phyloP scores from a whole-genome alignment of 352 stramenopile genomes.

The Thalassiosira mediterranea region DNA sequence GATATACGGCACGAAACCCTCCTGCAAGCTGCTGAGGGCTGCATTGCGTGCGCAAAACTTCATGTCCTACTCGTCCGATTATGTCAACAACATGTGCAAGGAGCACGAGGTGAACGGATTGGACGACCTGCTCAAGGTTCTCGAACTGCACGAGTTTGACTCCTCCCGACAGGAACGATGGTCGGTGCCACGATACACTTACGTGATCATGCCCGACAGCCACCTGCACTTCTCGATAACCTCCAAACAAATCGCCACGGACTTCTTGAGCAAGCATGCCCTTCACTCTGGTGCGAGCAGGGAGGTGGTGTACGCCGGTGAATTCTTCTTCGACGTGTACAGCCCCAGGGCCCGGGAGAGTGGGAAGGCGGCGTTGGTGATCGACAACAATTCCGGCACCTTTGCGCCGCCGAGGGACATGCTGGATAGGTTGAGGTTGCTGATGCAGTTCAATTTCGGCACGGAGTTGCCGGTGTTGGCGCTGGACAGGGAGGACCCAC shows the following conservation, averaged over 20 bases:
- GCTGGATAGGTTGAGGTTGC: conserved; percentile 12
- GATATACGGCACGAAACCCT: conserved; percentile 8
- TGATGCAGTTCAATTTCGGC: conserved; percentile 29
- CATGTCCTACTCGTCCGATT: conserved; percentile 22
- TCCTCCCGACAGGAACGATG: background rate
- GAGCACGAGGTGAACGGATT: background rate
- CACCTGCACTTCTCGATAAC: conserved; percentile 26
- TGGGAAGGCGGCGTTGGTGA: conserved; percentile 10
- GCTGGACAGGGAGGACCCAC: conserved; percentile 24
- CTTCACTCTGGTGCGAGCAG: conserved; percentile 6
- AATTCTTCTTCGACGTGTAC: conserved; percentile 32
- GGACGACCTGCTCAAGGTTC: background rate
- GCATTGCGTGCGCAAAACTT: conserved; percentile 11
- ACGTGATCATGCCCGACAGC: conserved; percentile 21
- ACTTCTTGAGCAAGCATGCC: conserved; percentile 30
- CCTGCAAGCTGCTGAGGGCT: background rate
- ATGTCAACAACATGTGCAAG: background rate
- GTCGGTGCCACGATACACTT: conserved; percentile 18
- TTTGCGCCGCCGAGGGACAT: conserved; percentile 21
- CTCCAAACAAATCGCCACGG: background rate
- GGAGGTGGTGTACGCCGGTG: conserved; percentile 13
- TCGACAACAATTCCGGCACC: conserved; percentile 34
- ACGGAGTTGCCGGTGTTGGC: conserved; percentile 16
- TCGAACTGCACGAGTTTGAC: background rate
- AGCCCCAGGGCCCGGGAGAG: background rate